A percentile compares a stretch with the other conserved stretches of the same genome.
Conservation (phyloP, 2,329 filamentous ascomycete species). For the Cladosporium oxysporum region DNA sequence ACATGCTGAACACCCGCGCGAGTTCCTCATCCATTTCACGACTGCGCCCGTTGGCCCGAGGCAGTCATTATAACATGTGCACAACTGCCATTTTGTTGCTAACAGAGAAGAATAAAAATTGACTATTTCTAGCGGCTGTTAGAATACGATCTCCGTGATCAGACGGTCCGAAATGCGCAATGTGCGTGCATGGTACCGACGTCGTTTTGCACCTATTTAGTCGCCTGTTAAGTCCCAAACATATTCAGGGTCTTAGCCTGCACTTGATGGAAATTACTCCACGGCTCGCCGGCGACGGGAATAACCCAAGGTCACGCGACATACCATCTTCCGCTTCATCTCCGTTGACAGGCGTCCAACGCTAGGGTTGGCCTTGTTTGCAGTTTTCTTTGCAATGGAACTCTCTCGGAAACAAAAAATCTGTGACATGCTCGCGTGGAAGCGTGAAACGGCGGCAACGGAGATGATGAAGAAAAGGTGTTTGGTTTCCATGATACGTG, state of each 20-base stretch:
- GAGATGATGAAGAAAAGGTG: neutral
- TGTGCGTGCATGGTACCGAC: neutral
- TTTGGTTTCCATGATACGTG: conserved; percentile 8
- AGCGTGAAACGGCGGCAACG: neutral
- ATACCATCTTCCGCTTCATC: neutral
- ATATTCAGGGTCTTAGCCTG: conserved; percentile 1
- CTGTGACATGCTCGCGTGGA: neutral
- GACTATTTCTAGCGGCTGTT: neutral
- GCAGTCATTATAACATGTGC: neutral
- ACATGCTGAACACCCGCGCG: neutral
- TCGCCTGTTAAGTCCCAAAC: neutral
- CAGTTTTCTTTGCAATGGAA: neutral
- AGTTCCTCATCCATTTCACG: neutral
- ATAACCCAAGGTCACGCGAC: conserved; percentile 1
- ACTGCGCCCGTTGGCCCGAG: neutral
- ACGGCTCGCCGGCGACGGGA: neutral
- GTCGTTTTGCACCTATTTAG: neutral
- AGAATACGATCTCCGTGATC: neutral
- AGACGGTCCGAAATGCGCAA: neutral
- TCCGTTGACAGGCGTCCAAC: neutral
- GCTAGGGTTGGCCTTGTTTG: neutral
- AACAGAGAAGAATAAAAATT: neutral
- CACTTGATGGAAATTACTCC: neutral
- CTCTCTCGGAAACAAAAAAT: neutral
- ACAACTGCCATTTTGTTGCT: neutral